phyloP scores from a whole-genome alignment of 2,329 filamentous ascomycete genomes.

The Salinomyces thailandicus region DNA sequence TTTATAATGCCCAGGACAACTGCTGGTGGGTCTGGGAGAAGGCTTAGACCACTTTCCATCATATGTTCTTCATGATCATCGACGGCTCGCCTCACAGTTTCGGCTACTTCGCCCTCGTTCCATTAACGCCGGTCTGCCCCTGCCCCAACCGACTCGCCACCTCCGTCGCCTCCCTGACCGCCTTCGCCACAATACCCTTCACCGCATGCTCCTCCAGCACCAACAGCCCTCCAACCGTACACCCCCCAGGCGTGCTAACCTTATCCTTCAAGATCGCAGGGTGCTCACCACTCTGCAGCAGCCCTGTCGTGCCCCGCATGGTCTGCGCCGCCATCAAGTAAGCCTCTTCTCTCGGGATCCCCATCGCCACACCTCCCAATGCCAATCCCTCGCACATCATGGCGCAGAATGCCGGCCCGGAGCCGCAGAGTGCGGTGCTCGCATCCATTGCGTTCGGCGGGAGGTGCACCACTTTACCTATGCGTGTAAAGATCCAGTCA shows the following conservation, averaged over 20 bases:
- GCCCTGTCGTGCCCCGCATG: conserved; percentile 60
- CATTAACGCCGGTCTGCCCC: conserved; percentile 41
- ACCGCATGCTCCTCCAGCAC: conserved; percentile 64
- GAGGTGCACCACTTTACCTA: conserved; percentile 60
- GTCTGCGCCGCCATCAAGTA: conserved; percentile 69
- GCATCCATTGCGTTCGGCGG: conserved; percentile 61
- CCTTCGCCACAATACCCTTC: conserved; percentile 55
- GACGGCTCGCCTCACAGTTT: too few species aligned
- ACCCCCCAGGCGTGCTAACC: conserved; percentile 67
- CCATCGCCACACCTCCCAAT: conserved; percentile 71
- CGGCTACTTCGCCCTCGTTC: conserved; percentile 10
- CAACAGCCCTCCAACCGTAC: conserved; percentile 63
- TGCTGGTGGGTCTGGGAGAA: too few species aligned
- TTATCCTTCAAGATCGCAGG: conserved; percentile 65
- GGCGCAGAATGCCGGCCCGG: conserved; percentile 65
- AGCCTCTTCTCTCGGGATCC: conserved; percentile 60
- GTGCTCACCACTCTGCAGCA: conserved; percentile 50
- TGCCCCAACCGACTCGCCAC: conserved; percentile 57
- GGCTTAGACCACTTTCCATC: too few species aligned
- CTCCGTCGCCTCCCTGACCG: conserved; percentile 59
- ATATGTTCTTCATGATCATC: too few species aligned
- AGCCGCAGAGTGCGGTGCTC: conserved; percentile 62
- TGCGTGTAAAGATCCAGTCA: conserved; percentile 65
- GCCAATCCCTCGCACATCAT: conserved; percentile 65
- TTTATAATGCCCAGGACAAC: too few species aligned